Base-by-base conservation (phyloP, 78 protist genomes). In the Corallochytrium limacisporum region DNA sequence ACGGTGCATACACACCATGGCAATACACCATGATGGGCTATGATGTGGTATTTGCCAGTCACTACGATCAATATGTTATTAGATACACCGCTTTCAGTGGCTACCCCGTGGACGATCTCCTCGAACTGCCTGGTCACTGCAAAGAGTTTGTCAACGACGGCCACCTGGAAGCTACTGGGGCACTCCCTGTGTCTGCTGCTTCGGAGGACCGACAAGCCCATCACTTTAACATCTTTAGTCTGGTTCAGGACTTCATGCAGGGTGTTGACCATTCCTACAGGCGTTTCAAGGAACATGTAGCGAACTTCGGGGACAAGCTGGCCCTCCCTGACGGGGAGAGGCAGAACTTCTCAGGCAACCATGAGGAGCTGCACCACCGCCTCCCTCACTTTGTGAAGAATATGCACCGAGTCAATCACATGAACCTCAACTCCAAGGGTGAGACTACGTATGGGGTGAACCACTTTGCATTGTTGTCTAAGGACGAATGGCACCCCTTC, bases 81-180 rank as follows among this genome's bases (percentile, higher is more conserved):
- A 39, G 33, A 39, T 57, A 57, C 32, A 15, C 33, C 40, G 10
- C 48, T 8, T 57, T 57, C 1, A n/a, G 15, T n/a, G 33, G 24
- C 16, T 18, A 18, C 0, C 44, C 33, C 26, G 63, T 33, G 13
- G 13, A 15, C 16, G 16, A n/a, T 22, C 40, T 10, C 16, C 33
- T 37, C 42, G 63, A 57, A 18, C 40, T 57, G 37, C 63, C 63
- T 39, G 63, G n/a, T n/a, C n/a, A 57, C 39, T 57, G 42, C 42
- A 16, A 26, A 12, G 42, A 7, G 13, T 28, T 37, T 8, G 46
- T 12, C 12, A 40, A 40, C 12, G 46, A 40, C 22, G 46, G 12
- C 46, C 46, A 12, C 46, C 22, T 40, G n/a, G n/a, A n/a, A n/a
- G n/a, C n/a, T n/a, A n/a, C n/a, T n/a, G n/a, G 12, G 22, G 46